Evolutionary conservation across 2,329 filamentous ascomycete genomes (phyloP).

Genomic region (Ophiostoma perfectum): DNA sequence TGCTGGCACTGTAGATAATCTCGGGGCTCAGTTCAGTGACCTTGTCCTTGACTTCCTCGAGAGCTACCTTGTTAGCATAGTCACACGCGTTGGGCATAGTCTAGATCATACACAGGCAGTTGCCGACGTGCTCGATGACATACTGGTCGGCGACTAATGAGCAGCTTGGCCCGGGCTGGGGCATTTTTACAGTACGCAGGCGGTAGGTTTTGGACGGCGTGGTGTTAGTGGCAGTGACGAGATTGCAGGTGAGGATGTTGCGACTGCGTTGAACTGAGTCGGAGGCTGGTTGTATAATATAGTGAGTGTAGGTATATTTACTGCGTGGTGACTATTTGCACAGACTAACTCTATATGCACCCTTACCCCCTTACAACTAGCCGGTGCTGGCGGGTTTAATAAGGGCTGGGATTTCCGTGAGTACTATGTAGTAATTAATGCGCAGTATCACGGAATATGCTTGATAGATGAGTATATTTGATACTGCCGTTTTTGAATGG

Average conservation of each 20-base stretch:
- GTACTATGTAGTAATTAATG: too few relatives aligned
- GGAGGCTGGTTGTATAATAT: too few relatives aligned
- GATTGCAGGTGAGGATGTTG: neutral
- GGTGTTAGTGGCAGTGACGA: neutral
- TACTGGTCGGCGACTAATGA: conserved; percentile 61
- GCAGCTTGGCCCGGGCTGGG: conserved; percentile 56
- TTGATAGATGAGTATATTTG: too few relatives aligned
- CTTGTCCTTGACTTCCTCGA: conserved; percentile 47
- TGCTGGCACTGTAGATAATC: conserved; percentile 52
- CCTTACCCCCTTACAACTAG: neutral
- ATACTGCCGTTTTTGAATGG: too few relatives aligned
- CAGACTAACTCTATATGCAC: neutral
- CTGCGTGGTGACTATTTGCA: neutral
- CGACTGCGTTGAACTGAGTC: too few relatives aligned
- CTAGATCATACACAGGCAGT: conserved; percentile 55
- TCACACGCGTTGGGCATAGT: too few relatives aligned
- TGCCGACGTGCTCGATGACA: conserved; percentile 57
- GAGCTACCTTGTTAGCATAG: conserved; percentile 34
- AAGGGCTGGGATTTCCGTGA: too few relatives aligned
- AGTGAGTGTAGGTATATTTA: neutral
- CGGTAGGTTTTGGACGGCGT: conserved; percentile 36
- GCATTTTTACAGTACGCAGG: conserved; percentile 64
- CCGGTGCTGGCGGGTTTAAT: neutral
- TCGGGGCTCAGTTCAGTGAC: conserved; percentile 29
- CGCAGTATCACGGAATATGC: too few relatives aligned